Evolutionary conservation across 345 rosid genomes (phyloP).

Genomic region (Brassica napus): DNA sequence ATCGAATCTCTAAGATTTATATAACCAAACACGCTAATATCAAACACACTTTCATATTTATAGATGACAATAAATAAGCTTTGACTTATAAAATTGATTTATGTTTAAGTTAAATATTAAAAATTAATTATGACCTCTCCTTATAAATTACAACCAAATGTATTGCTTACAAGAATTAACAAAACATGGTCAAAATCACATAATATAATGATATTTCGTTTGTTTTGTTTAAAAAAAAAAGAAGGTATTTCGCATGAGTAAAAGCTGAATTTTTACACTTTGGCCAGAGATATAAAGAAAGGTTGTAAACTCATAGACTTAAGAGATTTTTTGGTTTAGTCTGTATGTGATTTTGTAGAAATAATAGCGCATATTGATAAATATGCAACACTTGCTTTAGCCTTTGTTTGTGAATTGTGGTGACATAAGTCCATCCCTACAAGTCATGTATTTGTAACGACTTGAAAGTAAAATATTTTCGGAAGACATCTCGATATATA

Average conservation of each 20-base stretch:
- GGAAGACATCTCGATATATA: not conserved
- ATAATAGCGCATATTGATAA: not conserved
- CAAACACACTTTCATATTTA: not conserved
- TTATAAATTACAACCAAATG: slow-evolving; percentile 14
- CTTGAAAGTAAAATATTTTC: not conserved
- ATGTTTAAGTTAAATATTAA: slow-evolving; percentile 1
- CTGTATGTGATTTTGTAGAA: not conserved
- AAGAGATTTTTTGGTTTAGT: not conserved
- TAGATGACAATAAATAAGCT: slow-evolving; percentile 6
- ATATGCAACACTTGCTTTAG: not conserved
- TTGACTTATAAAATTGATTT: slow-evolving; percentile 20
- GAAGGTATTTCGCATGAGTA: not conserved
- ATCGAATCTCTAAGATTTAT: slow-evolving; percentile 20
- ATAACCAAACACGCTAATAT: slow-evolving; percentile 12
- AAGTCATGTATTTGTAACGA: not conserved
- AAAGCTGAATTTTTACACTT: slow-evolving; percentile 8
- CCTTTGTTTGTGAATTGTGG: not conserved
- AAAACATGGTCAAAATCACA: slow-evolving; percentile 19
- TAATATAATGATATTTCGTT: slow-evolving; percentile 1
- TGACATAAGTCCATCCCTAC: not conserved
- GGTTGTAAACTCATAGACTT: not conserved
- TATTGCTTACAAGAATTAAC: not conserved
- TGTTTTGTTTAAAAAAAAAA: no score
- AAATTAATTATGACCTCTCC: slow-evolving; percentile 18
- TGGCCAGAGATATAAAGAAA: not conserved